Percentiles rank a stretch among this genome's conserved stretches.
phyloP scores from a whole-genome alignment of 768 basidiomycete species.

The Suillus paluster region DNA sequence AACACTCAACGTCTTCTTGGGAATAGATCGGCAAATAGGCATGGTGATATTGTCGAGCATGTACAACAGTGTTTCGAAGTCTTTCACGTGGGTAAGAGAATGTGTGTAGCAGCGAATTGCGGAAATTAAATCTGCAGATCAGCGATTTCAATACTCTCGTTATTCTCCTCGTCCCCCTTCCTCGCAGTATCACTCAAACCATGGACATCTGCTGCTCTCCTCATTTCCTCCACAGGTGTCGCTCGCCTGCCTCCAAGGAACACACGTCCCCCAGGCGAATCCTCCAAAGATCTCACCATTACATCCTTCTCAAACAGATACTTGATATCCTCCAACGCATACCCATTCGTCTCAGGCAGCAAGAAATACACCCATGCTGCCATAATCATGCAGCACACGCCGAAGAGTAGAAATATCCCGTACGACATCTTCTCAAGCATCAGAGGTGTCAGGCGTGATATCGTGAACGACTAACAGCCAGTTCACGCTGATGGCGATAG shows the following conservation, averaged over 20 bases:
- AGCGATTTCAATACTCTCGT: not conserved
- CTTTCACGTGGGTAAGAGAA: too few species aligned
- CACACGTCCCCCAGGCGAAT: slow-evolving; percentile 46
- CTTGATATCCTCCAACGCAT: slow-evolving; percentile 51
- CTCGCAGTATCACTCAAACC: not conserved
- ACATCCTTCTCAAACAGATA: slow-evolving; percentile 46
- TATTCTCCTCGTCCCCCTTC: not conserved
- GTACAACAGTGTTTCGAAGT: too few species aligned
- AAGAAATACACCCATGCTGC: slow-evolving; percentile 47
- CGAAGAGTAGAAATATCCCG: slow-evolving; percentile 50
- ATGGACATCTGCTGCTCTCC: not conserved
- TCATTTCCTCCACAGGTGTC: slow-evolving; percentile 18
- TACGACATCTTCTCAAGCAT: slow-evolving; percentile 39
- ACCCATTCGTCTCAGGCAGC: slow-evolving; percentile 51
- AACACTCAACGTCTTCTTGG: too few species aligned
- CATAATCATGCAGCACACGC: slow-evolving; percentile 46
- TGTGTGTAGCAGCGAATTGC: too few species aligned
- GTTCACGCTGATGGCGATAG: slow-evolving; percentile 44
- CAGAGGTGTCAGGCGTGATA: slow-evolving; percentile 47
- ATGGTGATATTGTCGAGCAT: too few species aligned
- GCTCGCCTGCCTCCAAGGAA: slow-evolving; percentile 33
- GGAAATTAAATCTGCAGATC: not conserved
- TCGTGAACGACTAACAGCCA: slow-evolving; percentile 53
- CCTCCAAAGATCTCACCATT: slow-evolving; percentile 39
- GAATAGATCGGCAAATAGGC: too few species aligned